phyloP scores from a whole-genome alignment of 176 grass and related monocot genomes.

The Bonia amplexicaulis region DNA sequence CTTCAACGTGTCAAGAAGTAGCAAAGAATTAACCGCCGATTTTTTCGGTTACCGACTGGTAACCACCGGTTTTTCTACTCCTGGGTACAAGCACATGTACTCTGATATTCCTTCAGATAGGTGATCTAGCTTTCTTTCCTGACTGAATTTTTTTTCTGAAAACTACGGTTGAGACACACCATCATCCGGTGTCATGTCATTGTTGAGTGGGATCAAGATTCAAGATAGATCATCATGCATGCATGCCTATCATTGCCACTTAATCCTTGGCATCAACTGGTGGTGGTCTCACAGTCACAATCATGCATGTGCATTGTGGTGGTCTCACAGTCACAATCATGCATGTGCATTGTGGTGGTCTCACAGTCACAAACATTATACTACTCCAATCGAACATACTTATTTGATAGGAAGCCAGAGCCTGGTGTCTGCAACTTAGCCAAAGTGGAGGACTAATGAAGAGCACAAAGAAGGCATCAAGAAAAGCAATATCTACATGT shows the following conservation, averaged over 20 bases:
- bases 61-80: no score
- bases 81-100: background rate
- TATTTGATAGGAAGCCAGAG: background rate
- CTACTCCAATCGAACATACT: background rate
- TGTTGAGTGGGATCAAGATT: conserved; percentile 18
- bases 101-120: background rate
- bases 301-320: conserved; percentile 27
- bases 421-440: background rate
- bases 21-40: background rate
- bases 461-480: background rate
- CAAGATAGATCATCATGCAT: conserved; percentile 4
- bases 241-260: conserved; percentile 19
- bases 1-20: background rate
- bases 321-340: conserved; percentile 21
- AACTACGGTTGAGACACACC: background rate
- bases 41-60: no score
- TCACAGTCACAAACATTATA: background rate
- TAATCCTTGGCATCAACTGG: conserved; percentile 28
- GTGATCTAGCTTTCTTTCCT: background rate
- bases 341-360: conserved; percentile 35
- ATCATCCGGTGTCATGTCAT: background rate
- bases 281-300: conserved; percentile 32
- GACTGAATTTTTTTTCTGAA: no score
- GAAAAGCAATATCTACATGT: background rate
- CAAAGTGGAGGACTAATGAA: background rate